Evolutionary conservation across 2,329 filamentous ascomycete genomes (phyloP), one percentile per base, ranked within the genome.

Genomic region (Epichloe scottii): DNA sequence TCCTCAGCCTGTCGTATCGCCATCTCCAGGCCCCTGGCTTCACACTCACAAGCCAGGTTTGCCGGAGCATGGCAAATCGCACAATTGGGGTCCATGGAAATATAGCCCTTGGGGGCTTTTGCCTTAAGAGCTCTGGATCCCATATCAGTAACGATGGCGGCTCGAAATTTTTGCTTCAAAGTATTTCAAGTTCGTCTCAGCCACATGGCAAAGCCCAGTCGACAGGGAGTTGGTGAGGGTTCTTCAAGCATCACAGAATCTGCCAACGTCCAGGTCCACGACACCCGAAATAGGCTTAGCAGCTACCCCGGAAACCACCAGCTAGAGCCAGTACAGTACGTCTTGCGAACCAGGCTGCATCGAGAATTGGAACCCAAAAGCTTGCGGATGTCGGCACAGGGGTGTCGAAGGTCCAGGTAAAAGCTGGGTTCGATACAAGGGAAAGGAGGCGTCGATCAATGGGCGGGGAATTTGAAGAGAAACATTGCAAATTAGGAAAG

Each of bases 1-100:
- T 72, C 67, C 64, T 85, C 82, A 52, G 81, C 81, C 62, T 84
- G 79, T 54, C 73, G 72, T 42, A 85, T 71, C 53, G 81, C 81
- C 51, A 76, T 66, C 57, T 84, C 80, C 33, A 85, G 72, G 30
- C 79, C 77, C 59, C 79, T 81, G 48, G 78, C 78, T 69, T 85
- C 82, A 62, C 82, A 85, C 57, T 82, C 79, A 64, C 82, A 85
- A 54, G 70, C 72, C 58, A 74, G 62, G 41, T 70, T 71, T 44
- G 81, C 79, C 54, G 81, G 79, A 55, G 75, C 73, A 60, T 73
- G 72, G 65, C 82, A 85, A 62, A 85, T 81, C 49, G 81, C 81
- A 66, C 82, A 85, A 67, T 84, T 79, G 42, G 81, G 81, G 60
- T 85, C 81, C 79, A 84, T 84, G 66, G 74, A 81, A 65, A 77